These are phyloP conservation scores for Colletotrichum tamarilloi DNA, from an alignment of 2,329 filamentous ascomycete genomes.

Conservation along the genomic window DNA sequence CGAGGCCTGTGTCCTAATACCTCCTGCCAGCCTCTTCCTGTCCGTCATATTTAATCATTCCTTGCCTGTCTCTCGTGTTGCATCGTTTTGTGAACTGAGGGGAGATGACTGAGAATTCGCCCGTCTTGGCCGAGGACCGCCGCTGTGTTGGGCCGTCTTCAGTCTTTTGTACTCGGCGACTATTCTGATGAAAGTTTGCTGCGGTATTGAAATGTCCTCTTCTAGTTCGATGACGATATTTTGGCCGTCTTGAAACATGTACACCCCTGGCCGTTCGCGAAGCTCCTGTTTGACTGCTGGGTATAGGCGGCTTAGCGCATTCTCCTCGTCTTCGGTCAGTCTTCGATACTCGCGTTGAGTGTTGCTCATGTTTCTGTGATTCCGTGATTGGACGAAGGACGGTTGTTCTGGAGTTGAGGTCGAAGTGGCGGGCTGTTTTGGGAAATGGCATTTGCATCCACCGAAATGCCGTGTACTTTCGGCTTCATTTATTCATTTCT, in stretches of 20 bases:
- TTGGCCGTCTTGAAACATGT: neutral
- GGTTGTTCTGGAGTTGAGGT: neutral
- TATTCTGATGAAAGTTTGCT: neutral
- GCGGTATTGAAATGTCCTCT: neutral
- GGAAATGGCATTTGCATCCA: neutral
- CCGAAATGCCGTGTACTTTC: neutral
- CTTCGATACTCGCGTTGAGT: neutral
- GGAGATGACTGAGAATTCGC: neutral
- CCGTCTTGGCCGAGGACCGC: neutral
- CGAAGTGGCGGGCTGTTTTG: neutral
- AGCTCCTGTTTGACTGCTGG: neutral
- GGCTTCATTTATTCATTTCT: neutral
- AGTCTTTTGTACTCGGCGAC: neutral
- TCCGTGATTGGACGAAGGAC: neutral
- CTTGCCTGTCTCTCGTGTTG: neutral
- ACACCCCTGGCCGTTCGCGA: neutral
- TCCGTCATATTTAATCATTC: neutral
- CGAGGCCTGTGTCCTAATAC: too few species aligned
- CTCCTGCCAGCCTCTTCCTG: too few species aligned
- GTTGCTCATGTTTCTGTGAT: neutral
- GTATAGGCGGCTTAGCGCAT: neutral
- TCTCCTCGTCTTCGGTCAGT: neutral
- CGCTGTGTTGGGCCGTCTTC: neutral
- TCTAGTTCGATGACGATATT: neutral
- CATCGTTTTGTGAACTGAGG: neutral